Evolutionary conservation across 164 flowering plant genomes (phyloP).

Genomic region (Litsea cubeba): DNA sequence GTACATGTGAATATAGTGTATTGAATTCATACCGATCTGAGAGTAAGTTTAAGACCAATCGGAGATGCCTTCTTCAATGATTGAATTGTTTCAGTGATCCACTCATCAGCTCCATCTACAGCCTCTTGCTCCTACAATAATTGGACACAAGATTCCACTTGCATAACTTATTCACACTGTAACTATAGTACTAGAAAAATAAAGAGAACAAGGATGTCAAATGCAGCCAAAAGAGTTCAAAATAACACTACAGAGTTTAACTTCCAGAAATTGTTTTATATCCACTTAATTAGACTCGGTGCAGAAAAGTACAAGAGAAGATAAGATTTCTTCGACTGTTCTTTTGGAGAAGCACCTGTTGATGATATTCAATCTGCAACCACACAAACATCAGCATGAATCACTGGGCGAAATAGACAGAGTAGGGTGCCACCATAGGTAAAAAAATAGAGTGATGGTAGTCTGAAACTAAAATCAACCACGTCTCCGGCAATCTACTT

Average conservation of each 20-base stretch:
- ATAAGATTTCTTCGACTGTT: constrained; percentile 34
- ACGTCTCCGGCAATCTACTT: no score
- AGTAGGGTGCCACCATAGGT: no score
- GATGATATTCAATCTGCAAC: constrained; percentile 60
- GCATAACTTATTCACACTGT: neutral
- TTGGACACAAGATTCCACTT: neutral
- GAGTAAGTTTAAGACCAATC: constrained; percentile 66
- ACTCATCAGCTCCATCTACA: constrained; percentile 35
- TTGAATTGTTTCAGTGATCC: constrained; percentile 43
- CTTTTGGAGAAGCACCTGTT: constrained; percentile 35
- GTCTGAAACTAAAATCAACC: no score
- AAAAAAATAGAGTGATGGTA: no score
- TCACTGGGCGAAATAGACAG: neutral
- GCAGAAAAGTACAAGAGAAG: constrained; percentile 46
- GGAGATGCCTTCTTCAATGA: constrained; percentile 78
- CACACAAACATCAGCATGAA: no score
- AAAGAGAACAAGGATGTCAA: no score
- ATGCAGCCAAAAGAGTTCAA: no score
- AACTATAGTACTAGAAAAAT: no score
- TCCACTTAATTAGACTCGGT: neutral
- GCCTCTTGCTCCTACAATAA: constrained; percentile 49
- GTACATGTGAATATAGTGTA: neutral
- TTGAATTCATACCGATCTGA: constrained; percentile 54
- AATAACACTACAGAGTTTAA: no score
- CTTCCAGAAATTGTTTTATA: no score